Evolutionary conservation across 192 early-diverging fungal species (phyloP), one percentile per base, ranked within the genome.

Genomic region (Lobosporangium transversale): DNA sequence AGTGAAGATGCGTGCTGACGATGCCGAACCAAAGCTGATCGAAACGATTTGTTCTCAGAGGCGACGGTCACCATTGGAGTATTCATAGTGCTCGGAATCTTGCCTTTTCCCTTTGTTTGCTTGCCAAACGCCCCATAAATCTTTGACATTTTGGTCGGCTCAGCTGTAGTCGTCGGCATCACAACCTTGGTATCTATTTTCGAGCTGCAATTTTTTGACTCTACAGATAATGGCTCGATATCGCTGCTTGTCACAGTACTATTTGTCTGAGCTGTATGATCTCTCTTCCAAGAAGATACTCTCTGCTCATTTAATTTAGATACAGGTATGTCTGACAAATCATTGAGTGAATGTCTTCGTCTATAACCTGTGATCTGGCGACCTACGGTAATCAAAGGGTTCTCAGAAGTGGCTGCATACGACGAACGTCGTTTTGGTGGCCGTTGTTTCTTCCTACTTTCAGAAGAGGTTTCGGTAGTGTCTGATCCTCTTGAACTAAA

Each of bases 361-460:
- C 55, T 58, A 27, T 42, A 67, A 6, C 45, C 58, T 5, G 59
- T 30, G 32, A 55, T 44, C 44, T 76, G 71, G 18, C 58, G 59
- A 14, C 23, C 59, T 14, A 62, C 73, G 3, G 11, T 43, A 15
- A 21, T 23, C 26, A 75, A 43, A 2, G 73, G 58, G n/a, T 56
- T 24, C 29, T 76, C 73, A 15, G 67, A 52, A 48, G 61, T 62
- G 8, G 73, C 64, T 4, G 67, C 73, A 11, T 63, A 76, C 1
- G 58, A 52, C 1, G 73, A 66, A 27, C 73, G 63, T n/a, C 67
- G 58, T 24, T 76, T n/a, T n/a, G n/a, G n/a, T n/a, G n/a, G 58
- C 37, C 58, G 58, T 50, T 76, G 65, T 36, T 45, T 51, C n/a
- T 18, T 45, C 18, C 58, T 44, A 9, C n/a, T 36, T 15, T 52